Evolutionary conservation across 306 rosid genomes (phyloP), one percentile per base, ranked within the genome.

Genomic region (Lathyrus oleraceus): DNA sequence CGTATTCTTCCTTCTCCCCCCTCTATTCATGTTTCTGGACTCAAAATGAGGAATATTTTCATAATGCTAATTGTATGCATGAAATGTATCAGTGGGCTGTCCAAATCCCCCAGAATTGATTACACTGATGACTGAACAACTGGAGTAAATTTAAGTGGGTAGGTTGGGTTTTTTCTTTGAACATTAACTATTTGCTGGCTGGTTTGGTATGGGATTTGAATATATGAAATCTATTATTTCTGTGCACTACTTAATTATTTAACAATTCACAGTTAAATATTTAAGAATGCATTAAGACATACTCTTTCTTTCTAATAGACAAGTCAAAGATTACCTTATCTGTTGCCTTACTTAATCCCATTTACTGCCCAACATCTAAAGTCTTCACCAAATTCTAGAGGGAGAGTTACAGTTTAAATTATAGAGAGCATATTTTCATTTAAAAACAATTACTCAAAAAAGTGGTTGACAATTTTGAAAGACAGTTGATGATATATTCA

Each of bases 1-100:
- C 54, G 66, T 61, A 5, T 57, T 27, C 52, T 67, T 70, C 59
- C 75, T 64, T 64, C 59, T 68, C 72, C 48, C 65, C 10, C 13
- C 65, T 8, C 44, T 59, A 20, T 70, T 62, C 53, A 32, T 81
- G 49, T 27, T 70, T 65, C 36, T 69, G 62, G 53, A 30, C 48
- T 57, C 60, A 61, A 68, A 76, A 69, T 49, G 21, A 64, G 10
- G 36, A 47, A 13, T 51, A 73, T 56, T 57, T 43, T 20, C 19
- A 61, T 48, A 38, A 47, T 13, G 27, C 44, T 63, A 73, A 69
- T 63, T 39, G 45, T 57, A 40, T 67, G 75, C 45, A 9, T 75
- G 69, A 75, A 71, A 75, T 69, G 60, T 47, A 39, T 56, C 8
- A 35, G 51, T 68, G 66, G 69, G 59, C 65, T 68, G 71, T 68